Evolutionary conservation across 352 stramenopile species (phyloP).

Genomic region (Globisporangium nunn): DNA sequence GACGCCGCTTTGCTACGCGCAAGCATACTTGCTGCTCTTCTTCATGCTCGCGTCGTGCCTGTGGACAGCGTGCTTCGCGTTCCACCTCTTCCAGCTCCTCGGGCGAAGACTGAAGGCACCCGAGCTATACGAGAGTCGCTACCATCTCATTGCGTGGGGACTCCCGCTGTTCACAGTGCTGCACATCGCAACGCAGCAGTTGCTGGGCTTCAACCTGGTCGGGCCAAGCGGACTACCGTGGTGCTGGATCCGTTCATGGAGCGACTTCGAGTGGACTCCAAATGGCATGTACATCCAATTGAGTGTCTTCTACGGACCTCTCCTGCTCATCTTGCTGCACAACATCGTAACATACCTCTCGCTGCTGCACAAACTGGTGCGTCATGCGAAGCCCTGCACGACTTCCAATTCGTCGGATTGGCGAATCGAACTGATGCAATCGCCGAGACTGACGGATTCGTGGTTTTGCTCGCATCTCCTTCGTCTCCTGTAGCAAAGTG

Average conservation of each 20-base stretch:
- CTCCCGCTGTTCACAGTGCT: constrained; percentile 35
- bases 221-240: constrained; percentile 59
- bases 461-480: too few species aligned
- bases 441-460: background rate
- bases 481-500: constrained; percentile 22
- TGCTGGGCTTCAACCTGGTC: constrained; percentile 39
- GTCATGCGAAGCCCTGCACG: background rate
- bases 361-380: constrained; percentile 52
- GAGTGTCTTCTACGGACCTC: constrained; percentile 46
- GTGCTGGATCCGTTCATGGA: constrained; percentile 78
- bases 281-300: constrained; percentile 56
- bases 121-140: constrained; percentile 61
- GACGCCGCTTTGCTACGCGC: constrained; percentile 1
- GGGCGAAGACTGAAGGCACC: constrained; percentile 35
- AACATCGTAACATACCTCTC: constrained; percentile 57
- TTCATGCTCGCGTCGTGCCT: constrained; percentile 60
- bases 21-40: constrained; percentile 65
- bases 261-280: constrained; percentile 37
- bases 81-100: constrained; percentile 69
- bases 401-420: background rate
- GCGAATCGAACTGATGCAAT: background rate
- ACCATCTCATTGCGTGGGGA: constrained; percentile 64
- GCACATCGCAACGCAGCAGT: constrained; percentile 38
- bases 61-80: constrained; percentile 73
- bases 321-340: constrained; percentile 44